phyloP scores from a whole-genome alignment of 2,329 filamentous ascomycete genomes.

The Coniochaeta hoffmannii region DNA sequence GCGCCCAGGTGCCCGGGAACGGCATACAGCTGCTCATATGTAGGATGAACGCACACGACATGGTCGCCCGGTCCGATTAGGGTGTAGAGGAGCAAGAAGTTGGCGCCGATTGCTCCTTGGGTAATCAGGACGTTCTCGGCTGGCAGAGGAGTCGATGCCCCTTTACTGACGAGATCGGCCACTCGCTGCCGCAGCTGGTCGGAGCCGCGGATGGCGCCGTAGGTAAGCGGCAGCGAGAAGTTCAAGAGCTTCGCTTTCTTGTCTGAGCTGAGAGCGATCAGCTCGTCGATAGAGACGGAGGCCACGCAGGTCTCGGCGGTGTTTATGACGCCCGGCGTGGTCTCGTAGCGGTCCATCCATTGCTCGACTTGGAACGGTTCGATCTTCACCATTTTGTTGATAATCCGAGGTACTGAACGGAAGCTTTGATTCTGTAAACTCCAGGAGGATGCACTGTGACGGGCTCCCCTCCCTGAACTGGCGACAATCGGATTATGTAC shows the following conservation, averaged over 20 bases:
- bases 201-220: slow-evolving; percentile 67
- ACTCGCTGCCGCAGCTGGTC: slow-evolving; percentile 56
- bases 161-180: slow-evolving; percentile 55
- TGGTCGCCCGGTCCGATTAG: slow-evolving; percentile 69
- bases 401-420: no score
- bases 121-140: slow-evolving; percentile 66
- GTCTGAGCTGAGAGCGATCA: slow-evolving; percentile 51
- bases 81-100: slow-evolving; percentile 70
- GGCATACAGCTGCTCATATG: slow-evolving; percentile 77
- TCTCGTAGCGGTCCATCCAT: slow-evolving; percentile 59
- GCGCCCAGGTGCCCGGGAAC: slow-evolving; percentile 69
- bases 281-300: slow-evolving; percentile 64
- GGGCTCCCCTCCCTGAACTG: no score
- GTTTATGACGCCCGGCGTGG: slow-evolving; percentile 52
- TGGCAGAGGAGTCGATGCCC: slow-evolving; percentile 30
- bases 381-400: slow-evolving; percentile 38
- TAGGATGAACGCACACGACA: slow-evolving; percentile 80
- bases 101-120: slow-evolving; percentile 76
- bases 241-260: slow-evolving; percentile 35
- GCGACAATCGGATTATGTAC: not conserved
- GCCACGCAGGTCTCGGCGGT: slow-evolving; percentile 74
- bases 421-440: no score
- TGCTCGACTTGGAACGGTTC: slow-evolving; percentile 63
- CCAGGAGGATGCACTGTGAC: no score
- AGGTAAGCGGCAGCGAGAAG: slow-evolving; percentile 56